phyloP scores from a whole-genome alignment of 306 rosid species.

The Castanea sativa region DNA sequence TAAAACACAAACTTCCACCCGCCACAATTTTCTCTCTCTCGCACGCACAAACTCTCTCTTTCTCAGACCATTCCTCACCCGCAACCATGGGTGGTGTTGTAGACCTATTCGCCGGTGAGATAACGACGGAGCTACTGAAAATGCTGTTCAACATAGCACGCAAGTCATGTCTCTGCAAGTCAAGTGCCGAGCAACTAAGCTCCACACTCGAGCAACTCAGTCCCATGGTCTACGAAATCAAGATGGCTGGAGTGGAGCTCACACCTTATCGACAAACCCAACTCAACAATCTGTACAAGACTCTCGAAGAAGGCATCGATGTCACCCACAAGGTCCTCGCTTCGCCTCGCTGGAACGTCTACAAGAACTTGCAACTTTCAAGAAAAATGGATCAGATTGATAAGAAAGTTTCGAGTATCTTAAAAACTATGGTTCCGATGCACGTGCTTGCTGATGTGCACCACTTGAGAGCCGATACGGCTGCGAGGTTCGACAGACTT shows the following conservation, averaged over 20 bases:
- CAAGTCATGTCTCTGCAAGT: conserved; percentile 52
- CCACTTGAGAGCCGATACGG: conserved; percentile 45
- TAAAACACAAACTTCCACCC: not conserved
- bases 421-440: conserved; percentile 59
- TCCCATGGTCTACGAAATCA: conserved; percentile 69
- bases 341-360: conserved; percentile 69
- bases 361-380: conserved; percentile 61
- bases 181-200: conserved; percentile 57
- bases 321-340: conserved; percentile 54
- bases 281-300: conserved; percentile 61
- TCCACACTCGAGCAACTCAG: conserved; percentile 27
- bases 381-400: conserved; percentile 79
- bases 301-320: conserved; percentile 54
- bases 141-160: conserved; percentile 39
- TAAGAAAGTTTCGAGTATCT: conserved; percentile 46
- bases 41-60: not conserved
- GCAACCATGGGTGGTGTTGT: conserved; percentile 50
- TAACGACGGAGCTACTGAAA: conserved; percentile 70
- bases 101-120: conserved; percentile 87
- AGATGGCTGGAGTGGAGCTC: conserved; percentile 77
- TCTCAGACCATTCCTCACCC: not conserved
- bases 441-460: conserved; percentile 80
- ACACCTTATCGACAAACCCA: conserved; percentile 51
- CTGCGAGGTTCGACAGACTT: conserved; percentile 60
- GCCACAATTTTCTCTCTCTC: not conserved